phyloP scores from a whole-genome alignment of 768 basidiomycete genomes.

The Leccinum uliginosum region DNA sequence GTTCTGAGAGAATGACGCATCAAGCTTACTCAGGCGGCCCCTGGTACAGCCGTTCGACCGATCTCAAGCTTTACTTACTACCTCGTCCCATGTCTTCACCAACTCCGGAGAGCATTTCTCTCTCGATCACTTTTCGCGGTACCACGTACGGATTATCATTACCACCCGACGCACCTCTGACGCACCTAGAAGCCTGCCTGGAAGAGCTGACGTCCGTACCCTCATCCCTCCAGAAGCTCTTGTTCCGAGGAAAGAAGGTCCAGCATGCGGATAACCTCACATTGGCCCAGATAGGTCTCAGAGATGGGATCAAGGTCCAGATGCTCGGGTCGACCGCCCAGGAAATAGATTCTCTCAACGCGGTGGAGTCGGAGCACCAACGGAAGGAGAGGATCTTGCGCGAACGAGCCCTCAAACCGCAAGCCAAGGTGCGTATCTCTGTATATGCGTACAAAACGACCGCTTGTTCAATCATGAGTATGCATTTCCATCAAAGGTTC shows the following conservation, averaged over 20 bases:
- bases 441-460: no score
- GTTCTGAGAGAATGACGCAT: no score
- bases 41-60: no score
- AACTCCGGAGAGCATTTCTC: constrained; percentile 6
- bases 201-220: constrained; percentile 67
- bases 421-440: constrained; percentile 45
- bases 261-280: constrained; percentile 29
- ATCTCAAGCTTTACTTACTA: no score
- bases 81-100: constrained; percentile 9
- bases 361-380: constrained; percentile 54
- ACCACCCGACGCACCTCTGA: constrained; percentile 47
- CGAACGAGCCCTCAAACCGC: constrained; percentile 54
- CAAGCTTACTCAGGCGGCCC: no score
- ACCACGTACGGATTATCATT: constrained; percentile 44
- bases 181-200: constrained; percentile 44
- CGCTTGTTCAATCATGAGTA: neutral
- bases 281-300: constrained; percentile 50
- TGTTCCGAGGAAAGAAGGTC: constrained; percentile 64
- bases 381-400: constrained; percentile 54
- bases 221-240: constrained; percentile 60
- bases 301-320: constrained; percentile 62
- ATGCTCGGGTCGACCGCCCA: constrained; percentile 62
- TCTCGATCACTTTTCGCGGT: constrained; percentile 46
- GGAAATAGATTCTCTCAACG: constrained; percentile 52
- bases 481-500: constrained; percentile 38